Evolutionary conservation across 2,329 filamentous ascomycete genomes (phyloP).

Genomic region (Uncinocarpus reesii): DNA sequence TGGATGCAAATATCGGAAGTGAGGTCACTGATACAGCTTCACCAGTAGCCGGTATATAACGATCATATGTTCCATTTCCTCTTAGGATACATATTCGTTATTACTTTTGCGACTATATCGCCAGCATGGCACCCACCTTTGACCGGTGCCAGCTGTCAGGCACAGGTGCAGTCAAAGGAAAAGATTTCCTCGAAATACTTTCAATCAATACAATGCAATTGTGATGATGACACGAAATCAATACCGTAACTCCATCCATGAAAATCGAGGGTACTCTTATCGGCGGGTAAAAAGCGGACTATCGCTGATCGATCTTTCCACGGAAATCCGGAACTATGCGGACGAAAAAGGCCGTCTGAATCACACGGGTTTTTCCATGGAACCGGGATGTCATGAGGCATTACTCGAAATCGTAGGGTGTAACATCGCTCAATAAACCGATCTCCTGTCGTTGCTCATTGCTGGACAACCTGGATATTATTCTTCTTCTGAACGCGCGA

Average conservation of each 20-base stretch:
- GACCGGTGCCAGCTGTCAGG: conserved; percentile 6
- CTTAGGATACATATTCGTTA: conserved; percentile 1
- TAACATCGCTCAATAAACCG: neutral
- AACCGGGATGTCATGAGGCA: neutral
- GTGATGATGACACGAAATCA: neutral
- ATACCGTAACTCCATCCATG: conserved; percentile 1
- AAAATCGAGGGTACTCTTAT: no score
- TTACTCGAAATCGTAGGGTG: neutral
- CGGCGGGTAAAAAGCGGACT: no score
- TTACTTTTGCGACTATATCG: conserved; percentile 4
- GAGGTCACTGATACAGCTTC: conserved; percentile 8
- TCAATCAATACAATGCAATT: neutral
- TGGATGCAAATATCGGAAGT: conserved; percentile 7
- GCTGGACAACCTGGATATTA: conserved; percentile 33
- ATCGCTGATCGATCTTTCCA: no score
- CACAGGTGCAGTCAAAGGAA: conserved; percentile 4
- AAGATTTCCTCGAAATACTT: neutral
- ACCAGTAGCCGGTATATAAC: conserved; percentile 5
- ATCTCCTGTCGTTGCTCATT: conserved; percentile 14
- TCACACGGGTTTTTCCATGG: neutral
- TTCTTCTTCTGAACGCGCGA: conserved; percentile 29
- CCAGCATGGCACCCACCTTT: conserved; percentile 4
- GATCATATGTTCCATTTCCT: conserved; percentile 1
- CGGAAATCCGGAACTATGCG: neutral
- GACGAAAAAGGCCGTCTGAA: neutral